Evolutionary conservation across 2,329 filamentous ascomycete genomes (phyloP), one percentile per base, ranked within the genome.

Genomic region (Parafenestella ontariensis): DNA sequence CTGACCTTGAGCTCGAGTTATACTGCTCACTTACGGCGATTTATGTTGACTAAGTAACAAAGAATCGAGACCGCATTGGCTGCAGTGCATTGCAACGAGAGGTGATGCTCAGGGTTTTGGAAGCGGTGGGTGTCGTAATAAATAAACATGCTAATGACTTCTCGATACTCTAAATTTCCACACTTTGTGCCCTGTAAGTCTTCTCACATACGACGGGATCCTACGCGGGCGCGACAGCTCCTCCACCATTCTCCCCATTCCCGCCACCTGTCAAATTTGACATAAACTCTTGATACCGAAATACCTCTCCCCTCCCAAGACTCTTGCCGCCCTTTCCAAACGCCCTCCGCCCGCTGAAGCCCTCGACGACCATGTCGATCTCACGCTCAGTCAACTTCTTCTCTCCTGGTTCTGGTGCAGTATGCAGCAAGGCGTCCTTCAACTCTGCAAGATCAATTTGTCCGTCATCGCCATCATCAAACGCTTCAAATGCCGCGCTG

Each of bases 401-500:
- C 57, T 73, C 73, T 5, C 73, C 73, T 1, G 66, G 53, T 63
- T 96, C 92, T 0, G 92, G 91, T 0, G 87, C 87, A 0, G 92
- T 96, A 62, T 92, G 85, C 36, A 97, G 77, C 40, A 99, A 76
- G 0, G 94, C 92, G 64, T 95, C 91, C 41, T 90, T 87, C 58
- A 99, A 78, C 75, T 96, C 92, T 0, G 80, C 84, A 18, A 96
- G 79, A 71, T 98, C 92, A 34, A 98, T 87, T 76, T 97, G 92
- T 3, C 95, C 95, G 67, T 90, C 95, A 73, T 99, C 95, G 59
- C 96, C 92, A 58, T 96, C 91, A 70, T 99, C 95, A 72, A 98
- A 98, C 0, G 95, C 95, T 2, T 92, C 92, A 64, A 99, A 94
- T 0, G 95, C 95, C 1, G 92, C 94, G 18, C 92, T 80, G 9